These are phyloP conservation scores for Aspergillus sparsus DNA, from an alignment of 495 filamentous ascomycete genomes.

Conservation along the genomic window DNA sequence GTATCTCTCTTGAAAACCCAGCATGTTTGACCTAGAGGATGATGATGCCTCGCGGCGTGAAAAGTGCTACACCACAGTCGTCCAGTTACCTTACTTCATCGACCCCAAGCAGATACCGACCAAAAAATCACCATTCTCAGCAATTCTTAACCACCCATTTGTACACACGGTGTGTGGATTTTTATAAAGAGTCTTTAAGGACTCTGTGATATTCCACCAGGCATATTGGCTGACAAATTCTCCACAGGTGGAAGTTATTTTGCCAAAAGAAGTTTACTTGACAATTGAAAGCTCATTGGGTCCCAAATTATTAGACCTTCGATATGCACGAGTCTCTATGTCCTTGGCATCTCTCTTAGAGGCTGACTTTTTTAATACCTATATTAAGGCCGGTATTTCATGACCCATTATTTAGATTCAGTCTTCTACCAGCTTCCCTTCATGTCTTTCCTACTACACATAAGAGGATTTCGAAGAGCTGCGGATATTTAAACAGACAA, in stretches of 20 bases:
- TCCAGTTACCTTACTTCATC: conserved; percentile 61
- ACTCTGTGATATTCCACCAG: not conserved
- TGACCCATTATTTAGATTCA: not conserved
- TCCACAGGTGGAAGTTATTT: conserved; percentile 66
- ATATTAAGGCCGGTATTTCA: conserved; percentile 77
- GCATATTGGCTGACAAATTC: conserved; percentile 14
- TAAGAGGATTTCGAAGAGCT: not conserved
- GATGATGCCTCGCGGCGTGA: conserved; percentile 57
- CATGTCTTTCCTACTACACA: not conserved
- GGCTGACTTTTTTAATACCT: conserved; percentile 78
- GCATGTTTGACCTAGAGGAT: conserved; percentile 61
- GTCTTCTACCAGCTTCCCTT: not conserved
- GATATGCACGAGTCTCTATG: conserved; percentile 74
- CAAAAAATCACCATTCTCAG: conserved; percentile 73
- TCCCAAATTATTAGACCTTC: conserved; percentile 39
- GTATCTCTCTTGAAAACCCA: not conserved
- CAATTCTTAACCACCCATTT: conserved; percentile 67
- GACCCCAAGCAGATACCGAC: conserved; percentile 68
- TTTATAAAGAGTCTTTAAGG: not conserved
- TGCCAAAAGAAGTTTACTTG: conserved; percentile 67
- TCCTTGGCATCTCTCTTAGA: conserved; percentile 69
- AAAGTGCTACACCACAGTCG: conserved; percentile 75
- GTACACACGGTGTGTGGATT: conserved; percentile 65
- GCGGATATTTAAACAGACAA: not conserved
- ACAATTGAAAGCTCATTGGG: conserved; percentile 57